These are phyloP conservation scores for Cryptococcus depauperatus DNA, from an alignment of 1,284 basidiomycete species.

Conservation along the genomic window DNA sequence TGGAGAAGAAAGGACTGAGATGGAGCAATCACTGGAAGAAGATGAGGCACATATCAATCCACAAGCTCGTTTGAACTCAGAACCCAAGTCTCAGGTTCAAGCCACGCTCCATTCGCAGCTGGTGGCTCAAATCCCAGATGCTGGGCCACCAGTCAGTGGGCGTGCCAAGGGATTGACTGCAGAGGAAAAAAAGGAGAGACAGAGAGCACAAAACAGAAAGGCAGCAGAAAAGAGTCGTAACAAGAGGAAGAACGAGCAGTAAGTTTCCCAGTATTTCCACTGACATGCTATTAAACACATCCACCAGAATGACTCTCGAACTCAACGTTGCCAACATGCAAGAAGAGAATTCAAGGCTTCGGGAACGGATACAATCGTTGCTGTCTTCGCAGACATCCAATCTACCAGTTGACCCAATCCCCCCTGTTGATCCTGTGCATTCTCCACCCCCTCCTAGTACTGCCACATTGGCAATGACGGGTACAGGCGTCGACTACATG, in stretches of 20 bases:
- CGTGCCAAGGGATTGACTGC: constrained; percentile 8
- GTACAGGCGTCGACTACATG: constrained; percentile 23
- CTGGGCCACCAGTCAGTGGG: background rate
- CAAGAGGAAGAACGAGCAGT: constrained; percentile 40
- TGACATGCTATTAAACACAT: constrained; percentile 1
- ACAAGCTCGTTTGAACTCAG: background rate
- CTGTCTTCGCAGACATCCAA: constrained; percentile 11
- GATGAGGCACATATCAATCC: background rate
- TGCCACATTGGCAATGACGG: background rate
- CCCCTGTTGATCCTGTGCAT: background rate
- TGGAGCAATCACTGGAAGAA: background rate
- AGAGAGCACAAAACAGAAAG: constrained; percentile 38
- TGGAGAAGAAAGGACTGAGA: background rate
- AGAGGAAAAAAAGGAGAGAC: constrained; percentile 36
- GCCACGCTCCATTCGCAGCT: too few relatives aligned
- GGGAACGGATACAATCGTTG: constrained; percentile 25
- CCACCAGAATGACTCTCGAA: constrained; percentile 29
- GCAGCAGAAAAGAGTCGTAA: constrained; percentile 39
- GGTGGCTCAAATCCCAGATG: too few relatives aligned
- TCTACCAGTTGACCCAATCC: background rate
- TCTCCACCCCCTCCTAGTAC: background rate
- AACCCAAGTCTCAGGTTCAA: background rate
- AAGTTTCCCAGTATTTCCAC: constrained; percentile 10
- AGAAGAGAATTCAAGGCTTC: constrained; percentile 36
- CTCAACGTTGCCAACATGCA: constrained; percentile 32